Evolutionary conservation across 306 rosid species (phyloP).

Genomic region (Prinsepia uniflora): DNA sequence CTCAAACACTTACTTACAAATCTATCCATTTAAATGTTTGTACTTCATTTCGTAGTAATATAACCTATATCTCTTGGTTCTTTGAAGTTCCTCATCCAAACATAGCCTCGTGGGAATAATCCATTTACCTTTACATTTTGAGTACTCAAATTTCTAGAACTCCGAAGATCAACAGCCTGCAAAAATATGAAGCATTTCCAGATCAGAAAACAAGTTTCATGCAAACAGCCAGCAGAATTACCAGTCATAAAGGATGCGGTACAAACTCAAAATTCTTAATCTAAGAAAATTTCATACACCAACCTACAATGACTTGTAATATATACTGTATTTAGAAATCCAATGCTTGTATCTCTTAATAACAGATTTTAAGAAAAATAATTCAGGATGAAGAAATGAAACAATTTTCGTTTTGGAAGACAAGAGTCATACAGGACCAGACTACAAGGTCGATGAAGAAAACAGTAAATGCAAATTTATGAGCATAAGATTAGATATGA

Average conservation of each 20-base stretch:
- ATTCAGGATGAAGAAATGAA: neutral
- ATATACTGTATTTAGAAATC: neutral
- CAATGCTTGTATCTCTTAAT: neutral
- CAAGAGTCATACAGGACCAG: neutral
- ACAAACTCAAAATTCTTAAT: neutral
- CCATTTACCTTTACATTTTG: constrained; percentile 53
- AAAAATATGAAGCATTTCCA: constrained; percentile 29
- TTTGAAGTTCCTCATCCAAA: too few species aligned
- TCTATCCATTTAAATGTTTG: too few species aligned
- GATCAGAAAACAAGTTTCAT: constrained; percentile 29
- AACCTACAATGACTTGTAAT: neutral
- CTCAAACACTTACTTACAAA: too few species aligned
- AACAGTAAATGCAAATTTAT: neutral
- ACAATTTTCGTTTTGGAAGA: neutral
- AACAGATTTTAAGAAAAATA: neutral
- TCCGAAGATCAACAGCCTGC: constrained; percentile 87
- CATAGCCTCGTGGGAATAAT: constrained; percentile 2
- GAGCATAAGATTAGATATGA: neutral
- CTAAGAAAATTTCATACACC: neutral
- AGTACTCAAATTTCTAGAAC: constrained; percentile 47
- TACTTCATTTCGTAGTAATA: too few species aligned
- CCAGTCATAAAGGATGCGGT: neutral
- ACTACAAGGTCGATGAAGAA: neutral
- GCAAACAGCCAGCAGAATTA: constrained; percentile 3
- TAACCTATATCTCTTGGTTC: too few species aligned